These are phyloP conservation scores for Lolium rigidum DNA, from an alignment of 176 grass and related monocot genomes.

Conservation along the genomic window DNA sequence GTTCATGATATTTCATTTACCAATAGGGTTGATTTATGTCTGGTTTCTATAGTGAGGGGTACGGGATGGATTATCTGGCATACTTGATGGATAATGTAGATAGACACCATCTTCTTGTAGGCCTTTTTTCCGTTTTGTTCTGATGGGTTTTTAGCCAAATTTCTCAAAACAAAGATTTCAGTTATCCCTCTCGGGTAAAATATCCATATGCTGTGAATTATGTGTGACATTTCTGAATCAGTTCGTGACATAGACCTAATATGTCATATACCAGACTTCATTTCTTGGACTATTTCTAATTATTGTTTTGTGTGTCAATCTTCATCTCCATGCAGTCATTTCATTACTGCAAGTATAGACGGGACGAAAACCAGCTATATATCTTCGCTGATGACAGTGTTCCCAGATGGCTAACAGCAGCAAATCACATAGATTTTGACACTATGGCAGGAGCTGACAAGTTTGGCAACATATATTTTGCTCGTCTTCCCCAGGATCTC, in stretches of 20 bases:
- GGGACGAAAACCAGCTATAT: constrained; percentile 97
- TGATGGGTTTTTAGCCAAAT: not conserved
- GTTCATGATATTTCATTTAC: not conserved
- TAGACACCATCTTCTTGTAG: constrained; percentile 14
- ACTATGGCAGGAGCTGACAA: constrained; percentile 98
- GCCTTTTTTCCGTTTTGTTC: not conserved
- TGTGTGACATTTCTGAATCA: constrained; percentile 11
- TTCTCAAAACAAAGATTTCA: not conserved
- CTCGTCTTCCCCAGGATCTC: constrained; percentile 88
- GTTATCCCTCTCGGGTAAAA: not conserved
- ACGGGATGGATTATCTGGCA: not conserved
- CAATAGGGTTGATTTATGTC: not conserved
- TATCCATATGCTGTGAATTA: constrained; percentile 20
- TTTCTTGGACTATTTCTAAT: constrained; percentile 44
- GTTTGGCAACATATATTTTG: constrained; percentile 97
- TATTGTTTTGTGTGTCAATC: constrained; percentile 38
- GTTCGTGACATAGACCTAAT: not conserved
- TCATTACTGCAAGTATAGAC: constrained; percentile 99
- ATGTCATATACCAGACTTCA: not conserved
- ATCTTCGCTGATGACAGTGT: constrained; percentile 96
- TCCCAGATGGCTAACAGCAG: constrained; percentile 91
- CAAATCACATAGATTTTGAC: constrained; percentile 99
- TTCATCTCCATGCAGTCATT: constrained; percentile 70
- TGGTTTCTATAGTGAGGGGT: not conserved
- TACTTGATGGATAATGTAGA: constrained; percentile 19